Percentiles rank a stretch among this genome's conserved stretches.
Evolutionary conservation across 441 rosid species (phyloP).

Genomic region (Capsella rubella): DNA sequence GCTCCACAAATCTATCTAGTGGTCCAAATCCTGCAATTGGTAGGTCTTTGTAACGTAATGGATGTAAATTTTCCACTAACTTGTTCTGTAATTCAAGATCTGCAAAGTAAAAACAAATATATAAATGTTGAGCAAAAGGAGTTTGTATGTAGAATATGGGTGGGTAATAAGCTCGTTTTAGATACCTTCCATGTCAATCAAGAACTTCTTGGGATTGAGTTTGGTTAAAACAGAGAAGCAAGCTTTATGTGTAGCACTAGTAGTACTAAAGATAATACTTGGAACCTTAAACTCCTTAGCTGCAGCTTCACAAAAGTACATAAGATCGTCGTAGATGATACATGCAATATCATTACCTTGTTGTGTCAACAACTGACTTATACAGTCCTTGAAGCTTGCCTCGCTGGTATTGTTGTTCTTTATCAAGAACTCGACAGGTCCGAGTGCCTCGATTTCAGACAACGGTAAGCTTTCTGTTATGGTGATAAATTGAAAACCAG

Average conservation of each 20-base stretch:
- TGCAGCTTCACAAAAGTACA: constrained; percentile 49
- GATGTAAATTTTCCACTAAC: constrained; percentile 33
- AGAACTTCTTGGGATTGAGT: not conserved
- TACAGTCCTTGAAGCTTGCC: not conserved
- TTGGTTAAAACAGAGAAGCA: constrained; percentile 9
- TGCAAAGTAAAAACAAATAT: not conserved
- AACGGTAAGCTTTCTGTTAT: constrained; percentile 17
- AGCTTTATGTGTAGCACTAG: constrained; percentile 34
- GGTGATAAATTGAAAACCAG: constrained; percentile 28
- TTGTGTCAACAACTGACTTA: constrained; percentile 22
- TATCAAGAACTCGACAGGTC: not conserved
- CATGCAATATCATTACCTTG: constrained; percentile 37
- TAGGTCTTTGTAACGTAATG: constrained; percentile 38
- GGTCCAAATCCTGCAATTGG: constrained; percentile 14
- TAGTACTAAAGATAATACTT: constrained; percentile 29
- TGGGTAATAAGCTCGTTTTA: not conserved
- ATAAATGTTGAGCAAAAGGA: not conserved
- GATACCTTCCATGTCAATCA: constrained; percentile 15
- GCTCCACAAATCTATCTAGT: constrained; percentile 1
- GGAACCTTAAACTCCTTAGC: constrained; percentile 48
- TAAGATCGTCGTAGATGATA: constrained; percentile 52
- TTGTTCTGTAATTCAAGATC: constrained; percentile 18
- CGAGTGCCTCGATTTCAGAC: not conserved
- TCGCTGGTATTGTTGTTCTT: not conserved
- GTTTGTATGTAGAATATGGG: not conserved